Evolutionary conservation across 106 monocot species (phyloP).

Genomic region (Allium cepa): DNA sequence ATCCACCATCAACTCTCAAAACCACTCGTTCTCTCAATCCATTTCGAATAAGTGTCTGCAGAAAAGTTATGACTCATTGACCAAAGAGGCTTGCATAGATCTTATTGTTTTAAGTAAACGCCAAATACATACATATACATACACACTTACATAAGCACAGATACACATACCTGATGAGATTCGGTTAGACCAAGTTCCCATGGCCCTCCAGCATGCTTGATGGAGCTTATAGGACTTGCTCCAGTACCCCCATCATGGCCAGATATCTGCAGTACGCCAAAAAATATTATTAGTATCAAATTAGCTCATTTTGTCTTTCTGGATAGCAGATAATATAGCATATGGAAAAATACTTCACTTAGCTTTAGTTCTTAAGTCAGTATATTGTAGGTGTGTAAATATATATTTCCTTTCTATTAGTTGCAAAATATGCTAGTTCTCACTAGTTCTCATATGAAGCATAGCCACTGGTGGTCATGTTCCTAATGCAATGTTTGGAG

Average conservation of each 20-base stretch:
- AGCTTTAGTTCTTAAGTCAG: too few relatives aligned
- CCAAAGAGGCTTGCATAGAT: too few relatives aligned
- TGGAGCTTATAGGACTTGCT: constrained; percentile 98
- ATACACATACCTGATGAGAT: constrained; percentile 67
- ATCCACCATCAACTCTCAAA: constrained; percentile 97
- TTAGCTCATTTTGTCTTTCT: background rate
- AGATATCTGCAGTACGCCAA: constrained; percentile 59
- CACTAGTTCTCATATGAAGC: too few relatives aligned
- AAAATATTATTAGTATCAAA: background rate
- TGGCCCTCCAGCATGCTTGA: constrained; percentile 98
- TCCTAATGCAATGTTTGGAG: background rate
- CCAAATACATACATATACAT: too few relatives aligned
- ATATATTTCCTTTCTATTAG: too few relatives aligned
- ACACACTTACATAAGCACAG: too few relatives aligned
- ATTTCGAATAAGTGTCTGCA: constrained; percentile 85
- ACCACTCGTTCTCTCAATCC: constrained; percentile 94
- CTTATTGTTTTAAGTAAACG: too few relatives aligned
- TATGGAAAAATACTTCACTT: too few relatives aligned
- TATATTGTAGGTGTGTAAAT: too few relatives aligned
- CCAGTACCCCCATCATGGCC: constrained; percentile 99
- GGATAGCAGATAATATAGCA: too few relatives aligned
- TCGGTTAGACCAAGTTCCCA: constrained; percentile 98
- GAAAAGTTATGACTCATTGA: background rate
- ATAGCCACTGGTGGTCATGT: too few relatives aligned
- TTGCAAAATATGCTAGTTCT: too few relatives aligned